Evolutionary conservation across 768 basidiomycete genomes (phyloP).

Genomic region (Gyrodon lividus): DNA sequence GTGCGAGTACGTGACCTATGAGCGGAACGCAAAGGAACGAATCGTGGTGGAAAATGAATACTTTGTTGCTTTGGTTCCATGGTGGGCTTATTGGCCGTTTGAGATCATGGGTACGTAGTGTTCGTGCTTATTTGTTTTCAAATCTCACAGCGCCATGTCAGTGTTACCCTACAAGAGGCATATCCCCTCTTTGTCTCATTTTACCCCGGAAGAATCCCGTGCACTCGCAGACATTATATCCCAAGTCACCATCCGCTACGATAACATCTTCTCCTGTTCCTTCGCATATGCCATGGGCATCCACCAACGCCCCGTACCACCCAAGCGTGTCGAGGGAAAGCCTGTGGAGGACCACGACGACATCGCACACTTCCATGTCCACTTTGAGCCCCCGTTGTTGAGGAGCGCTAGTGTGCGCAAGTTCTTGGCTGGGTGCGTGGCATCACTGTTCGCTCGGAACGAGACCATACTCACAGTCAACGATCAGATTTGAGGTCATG

Average conservation of each 20-base stretch:
- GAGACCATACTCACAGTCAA: not conserved
- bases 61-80: slow-evolving; percentile 86
- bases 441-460: not conserved
- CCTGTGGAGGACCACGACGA: slow-evolving; percentile 43
- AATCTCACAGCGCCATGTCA: slow-evolving; percentile 25
- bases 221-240: slow-evolving; percentile 71
- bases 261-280: slow-evolving; percentile 79
- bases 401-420: slow-evolving; percentile 82
- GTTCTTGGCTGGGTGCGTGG: slow-evolving; percentile 81
- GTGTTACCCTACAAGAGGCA: slow-evolving; percentile 80
- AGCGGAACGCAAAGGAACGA: slow-evolving; percentile 55
- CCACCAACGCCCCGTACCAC: slow-evolving; percentile 75
- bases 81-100: slow-evolving; percentile 96
- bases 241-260: slow-evolving; percentile 63
- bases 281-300: slow-evolving; percentile 96
- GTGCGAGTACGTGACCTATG: slow-evolving; percentile 75
- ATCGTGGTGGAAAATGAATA: slow-evolving; percentile 70
- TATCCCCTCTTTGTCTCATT: slow-evolving; percentile 64
- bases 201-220: slow-evolving; percentile 57
- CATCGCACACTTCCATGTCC: slow-evolving; percentile 80
- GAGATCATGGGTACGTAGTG: slow-evolving; percentile 63
- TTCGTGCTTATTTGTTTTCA: not conserved
- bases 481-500: slow-evolving; percentile 79
- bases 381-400: slow-evolving; percentile 83
- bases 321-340: slow-evolving; percentile 25